Evolutionary conservation across 495 filamentous ascomycete species (phyloP).

Genomic region (Penicillium chermesinum): DNA sequence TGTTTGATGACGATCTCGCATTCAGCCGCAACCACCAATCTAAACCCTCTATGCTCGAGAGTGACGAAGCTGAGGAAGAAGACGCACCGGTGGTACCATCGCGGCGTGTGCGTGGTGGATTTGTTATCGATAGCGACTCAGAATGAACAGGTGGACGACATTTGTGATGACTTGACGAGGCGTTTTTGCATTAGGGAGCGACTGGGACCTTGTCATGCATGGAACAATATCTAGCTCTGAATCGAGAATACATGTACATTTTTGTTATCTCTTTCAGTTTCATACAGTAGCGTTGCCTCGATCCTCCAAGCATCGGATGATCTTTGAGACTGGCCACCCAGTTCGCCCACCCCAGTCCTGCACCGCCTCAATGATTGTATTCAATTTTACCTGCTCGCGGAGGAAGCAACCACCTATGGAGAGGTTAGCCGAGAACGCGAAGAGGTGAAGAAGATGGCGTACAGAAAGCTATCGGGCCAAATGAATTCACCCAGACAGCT

Average conservation of each 20-base stretch:
- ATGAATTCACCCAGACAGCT: constrained; percentile 33
- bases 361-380: background rate
- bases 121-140: constrained; percentile 50
- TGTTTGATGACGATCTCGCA: constrained; percentile 37
- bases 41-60: constrained; percentile 3
- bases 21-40: constrained; percentile 26
- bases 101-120: constrained; percentile 41
- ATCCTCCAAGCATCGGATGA: constrained; percentile 3
- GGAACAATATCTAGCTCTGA: constrained; percentile 13
- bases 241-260: background rate
- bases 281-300: background rate
- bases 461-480: constrained; percentile 37
- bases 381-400: constrained; percentile 6
- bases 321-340: constrained; percentile 3
- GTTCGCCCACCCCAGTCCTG: constrained; percentile 6
- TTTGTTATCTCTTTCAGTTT: background rate
- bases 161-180: constrained; percentile 28
- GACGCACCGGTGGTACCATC: constrained; percentile 27
- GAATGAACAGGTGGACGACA: constrained; percentile 27
- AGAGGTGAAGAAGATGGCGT: constrained; percentile 3
- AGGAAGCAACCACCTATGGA: constrained; percentile 15
- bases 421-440: constrained; percentile 1
- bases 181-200: constrained; percentile 20
- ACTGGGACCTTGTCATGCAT: constrained; percentile 2
- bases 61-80: constrained; percentile 22